These are phyloP conservation scores for Sporothrix pseudoabietina DNA, from an alignment of 2,329 filamentous ascomycete genomes.

Conservation along the genomic window DNA sequence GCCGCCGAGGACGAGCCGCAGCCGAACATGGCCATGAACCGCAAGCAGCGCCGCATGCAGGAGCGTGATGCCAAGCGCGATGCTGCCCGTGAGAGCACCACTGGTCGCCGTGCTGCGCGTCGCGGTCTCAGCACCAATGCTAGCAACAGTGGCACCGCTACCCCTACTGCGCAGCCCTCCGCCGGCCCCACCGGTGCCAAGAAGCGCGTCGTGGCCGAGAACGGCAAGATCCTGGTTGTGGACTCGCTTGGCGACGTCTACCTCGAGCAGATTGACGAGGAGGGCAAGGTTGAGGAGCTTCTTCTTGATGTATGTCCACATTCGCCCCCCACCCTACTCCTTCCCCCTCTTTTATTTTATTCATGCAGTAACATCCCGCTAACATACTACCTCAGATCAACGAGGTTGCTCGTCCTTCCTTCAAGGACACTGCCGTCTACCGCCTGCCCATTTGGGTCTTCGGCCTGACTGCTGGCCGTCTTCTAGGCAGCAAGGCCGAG, in stretches of 20 bases:
- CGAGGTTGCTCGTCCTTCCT: constrained; percentile 74
- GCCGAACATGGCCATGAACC: constrained; percentile 66
- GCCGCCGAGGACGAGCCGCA: constrained; percentile 46
- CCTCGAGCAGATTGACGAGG: constrained; percentile 87
- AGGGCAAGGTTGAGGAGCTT: constrained; percentile 80
- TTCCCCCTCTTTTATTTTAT: background rate
- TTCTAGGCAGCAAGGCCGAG: constrained; percentile 47
- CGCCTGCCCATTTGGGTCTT: constrained; percentile 76
- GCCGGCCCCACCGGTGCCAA: constrained; percentile 69
- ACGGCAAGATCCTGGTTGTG: constrained; percentile 92
- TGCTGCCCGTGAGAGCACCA: constrained; percentile 57
- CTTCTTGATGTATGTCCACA: constrained; percentile 75
- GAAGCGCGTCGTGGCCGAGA: constrained; percentile 88
- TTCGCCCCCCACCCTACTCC: background rate
- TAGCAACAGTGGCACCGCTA: constrained; percentile 40
- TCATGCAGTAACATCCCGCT: background rate
- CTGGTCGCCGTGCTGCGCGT: constrained; percentile 36
- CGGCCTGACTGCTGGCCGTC: constrained; percentile 55
- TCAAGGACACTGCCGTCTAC: constrained; percentile 80
- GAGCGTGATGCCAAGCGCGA: constrained; percentile 80
- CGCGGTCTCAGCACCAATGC: constrained; percentile 43
- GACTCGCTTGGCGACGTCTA: constrained; percentile 92
- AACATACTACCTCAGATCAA: constrained; percentile 59
- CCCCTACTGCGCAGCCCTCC: constrained; percentile 41
- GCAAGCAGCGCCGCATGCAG: constrained; percentile 84